Base-by-base conservation (phyloP, 306 rosid species). In the Malus orientalis region DNA sequence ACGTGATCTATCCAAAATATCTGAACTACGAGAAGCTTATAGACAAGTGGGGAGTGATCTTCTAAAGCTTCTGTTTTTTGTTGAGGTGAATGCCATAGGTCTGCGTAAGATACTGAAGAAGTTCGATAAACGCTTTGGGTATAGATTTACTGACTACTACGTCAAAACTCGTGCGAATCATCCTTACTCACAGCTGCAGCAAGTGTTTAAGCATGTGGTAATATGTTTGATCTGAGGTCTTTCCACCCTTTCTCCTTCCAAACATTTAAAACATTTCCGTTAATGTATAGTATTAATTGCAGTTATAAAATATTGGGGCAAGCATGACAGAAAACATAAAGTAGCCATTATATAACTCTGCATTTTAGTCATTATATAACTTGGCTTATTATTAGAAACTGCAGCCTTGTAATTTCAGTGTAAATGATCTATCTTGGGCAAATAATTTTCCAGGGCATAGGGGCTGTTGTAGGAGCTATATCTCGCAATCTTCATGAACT, bases 141-240 rank as follows among this genome's bases (percentile, higher is more conserved):
- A 88, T 75, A 86, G 90, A 80, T 96, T 96, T 87, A 92, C 99
- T 10, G 91, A 96, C 76, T 89, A 92, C 82, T 96, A 92, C 74
- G 97, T 96, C 76, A 88, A 89, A 84, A 96, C 99, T 61, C 97
- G 99, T 30, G 97, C 99, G 61, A 96, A 96, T 84, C 99, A 96
- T 85, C 99, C 99, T 22, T 96, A 91, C 84, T 96, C 99, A 32
- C 99, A 92, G 85, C 89, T 96, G 81, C 99, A 96, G 81, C 98
- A 96, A 96, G 99, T 96, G 78, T 96, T 89, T 87, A 96, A 96
- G 87, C 99, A 96, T 84, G 99, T 92, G 98, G 99, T 95, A 92
- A 88, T 80, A 70, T 86, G 73, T 81, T 74, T 73, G 70, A 29
- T 84, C 82, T 44, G 76, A 81, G 75, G 25, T 68, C 23, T 32